Conservation (phyloP, 805 yeast genomes). For the Candida ponderosae region DNA sequence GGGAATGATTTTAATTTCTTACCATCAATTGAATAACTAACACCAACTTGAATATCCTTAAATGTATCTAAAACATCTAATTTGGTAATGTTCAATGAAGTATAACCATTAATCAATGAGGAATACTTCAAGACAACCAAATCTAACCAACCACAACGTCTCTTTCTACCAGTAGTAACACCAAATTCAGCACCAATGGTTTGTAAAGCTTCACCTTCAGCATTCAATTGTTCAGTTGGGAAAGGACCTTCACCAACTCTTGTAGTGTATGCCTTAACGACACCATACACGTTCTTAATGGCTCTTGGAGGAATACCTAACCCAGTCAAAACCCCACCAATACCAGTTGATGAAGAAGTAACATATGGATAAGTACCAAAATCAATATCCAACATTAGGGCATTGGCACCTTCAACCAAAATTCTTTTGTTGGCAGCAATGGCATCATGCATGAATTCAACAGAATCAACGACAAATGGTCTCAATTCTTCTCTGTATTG, state of each 20-base stretch:
- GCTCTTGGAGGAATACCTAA: slow-evolving; percentile 90
- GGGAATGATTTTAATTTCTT: slow-evolving; percentile 76
- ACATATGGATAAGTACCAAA: slow-evolving; percentile 98
- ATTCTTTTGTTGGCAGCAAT: slow-evolving; percentile 73
- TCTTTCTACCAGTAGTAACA: slow-evolving; percentile 97
- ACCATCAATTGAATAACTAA: slow-evolving; percentile 76
- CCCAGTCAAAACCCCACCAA: slow-evolving; percentile 97
- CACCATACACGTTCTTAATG: slow-evolving; percentile 82
- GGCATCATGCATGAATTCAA: slow-evolving; percentile 76
- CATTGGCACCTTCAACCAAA: slow-evolving; percentile 96
- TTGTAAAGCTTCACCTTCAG: slow-evolving; percentile 80
- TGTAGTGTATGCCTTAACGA: slow-evolving; percentile 96
- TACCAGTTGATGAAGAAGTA: slow-evolving; percentile 91
- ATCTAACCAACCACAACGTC: slow-evolving; percentile 99
- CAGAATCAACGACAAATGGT: slow-evolving; percentile 93
- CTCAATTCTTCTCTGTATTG: slow-evolving; percentile 61
- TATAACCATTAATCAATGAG: slow-evolving; percentile 88
- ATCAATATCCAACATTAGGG: slow-evolving; percentile 94
- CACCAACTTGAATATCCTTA: slow-evolving; percentile 82
- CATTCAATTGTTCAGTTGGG: slow-evolving; percentile 94
- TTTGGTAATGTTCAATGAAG: slow-evolving; percentile 89
- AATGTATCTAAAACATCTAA: slow-evolving; percentile 90
- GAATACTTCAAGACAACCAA: slow-evolving; percentile 91
- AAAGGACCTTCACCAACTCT: slow-evolving; percentile 99
- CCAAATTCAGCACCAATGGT: slow-evolving; percentile 92